Percentiles rank a stretch among this genome's conserved stretches.
phyloP scores from a whole-genome alignment of 352 stramenopile species.

The Globisporangium cederbergense region DNA sequence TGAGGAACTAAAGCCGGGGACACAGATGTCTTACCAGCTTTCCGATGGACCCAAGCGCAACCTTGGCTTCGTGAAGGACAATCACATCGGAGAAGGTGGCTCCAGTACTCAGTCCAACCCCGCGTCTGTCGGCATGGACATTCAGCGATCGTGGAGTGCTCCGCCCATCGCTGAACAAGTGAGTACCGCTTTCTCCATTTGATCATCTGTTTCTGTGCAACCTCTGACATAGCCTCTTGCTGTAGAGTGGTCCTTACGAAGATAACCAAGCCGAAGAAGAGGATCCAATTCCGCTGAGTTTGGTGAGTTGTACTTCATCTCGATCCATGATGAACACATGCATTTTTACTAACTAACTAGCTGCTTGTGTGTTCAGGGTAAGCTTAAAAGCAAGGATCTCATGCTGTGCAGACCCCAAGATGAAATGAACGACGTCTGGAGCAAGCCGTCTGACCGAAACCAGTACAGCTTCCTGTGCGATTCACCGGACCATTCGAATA shows the following conservation, averaged over 20 bases:
- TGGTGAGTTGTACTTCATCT: conserved; percentile 21
- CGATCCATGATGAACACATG: neutral
- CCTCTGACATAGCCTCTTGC: neutral
- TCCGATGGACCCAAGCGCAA: neutral
- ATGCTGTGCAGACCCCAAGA: neutral
- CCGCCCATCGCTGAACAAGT: conserved; percentile 39
- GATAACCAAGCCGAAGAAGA: conserved; percentile 42
- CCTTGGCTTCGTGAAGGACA: neutral
- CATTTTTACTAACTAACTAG: conserved; percentile 5
- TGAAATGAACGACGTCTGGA: conserved; percentile 15
- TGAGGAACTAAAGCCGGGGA: conserved; percentile 6
- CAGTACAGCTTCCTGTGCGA: conserved; percentile 13
- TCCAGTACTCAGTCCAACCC: neutral
- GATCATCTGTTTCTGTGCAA: neutral
- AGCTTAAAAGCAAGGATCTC: conserved; percentile 4
- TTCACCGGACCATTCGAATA: conserved; percentile 32
- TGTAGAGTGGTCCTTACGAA: conserved; percentile 18
- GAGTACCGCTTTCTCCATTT: conserved; percentile 5
- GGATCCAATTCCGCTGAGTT: conserved; percentile 15
- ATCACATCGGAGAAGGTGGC: conserved; percentile 1
- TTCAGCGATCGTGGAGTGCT: conserved; percentile 47
- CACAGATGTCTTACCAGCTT: conserved; percentile 5
- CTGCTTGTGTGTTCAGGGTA: conserved; percentile 7
- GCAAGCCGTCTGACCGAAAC: conserved; percentile 1
- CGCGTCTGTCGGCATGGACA: conserved; percentile 19